Evolutionary conservation across 2,329 filamentous ascomycete genomes (phyloP).

Genomic region (Aspergillus sp.): DNA sequence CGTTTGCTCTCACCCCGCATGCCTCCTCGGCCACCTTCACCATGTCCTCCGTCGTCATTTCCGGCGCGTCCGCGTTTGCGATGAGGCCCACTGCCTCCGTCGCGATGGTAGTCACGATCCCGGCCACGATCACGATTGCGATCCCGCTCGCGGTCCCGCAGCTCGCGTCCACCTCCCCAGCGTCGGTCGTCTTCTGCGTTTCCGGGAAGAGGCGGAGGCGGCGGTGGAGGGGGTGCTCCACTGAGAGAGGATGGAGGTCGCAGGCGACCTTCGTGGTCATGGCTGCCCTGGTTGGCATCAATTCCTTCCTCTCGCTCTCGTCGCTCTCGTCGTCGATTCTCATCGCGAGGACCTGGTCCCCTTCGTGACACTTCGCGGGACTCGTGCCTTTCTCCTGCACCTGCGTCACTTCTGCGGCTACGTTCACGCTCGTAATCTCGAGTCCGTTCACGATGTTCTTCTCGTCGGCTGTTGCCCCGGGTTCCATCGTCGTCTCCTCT

Average conservation of each 20-base stretch:
- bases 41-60: constrained; percentile 25
- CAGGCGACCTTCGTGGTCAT: constrained; percentile 29
- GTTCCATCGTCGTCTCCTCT: constrained; percentile 24
- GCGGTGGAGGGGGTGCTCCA: constrained; percentile 24
- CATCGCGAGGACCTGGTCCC: constrained; percentile 27
- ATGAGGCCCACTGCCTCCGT: constrained; percentile 21
- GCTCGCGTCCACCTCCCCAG: constrained; percentile 30
- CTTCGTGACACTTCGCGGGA: constrained; percentile 29
- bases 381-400: constrained; percentile 18
- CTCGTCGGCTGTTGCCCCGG: constrained; percentile 22
- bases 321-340: constrained; percentile 29
- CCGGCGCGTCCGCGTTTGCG: constrained; percentile 35
- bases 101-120: constrained; percentile 27
- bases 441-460: constrained; percentile 34
- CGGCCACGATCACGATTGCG: constrained; percentile 30
- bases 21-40: constrained; percentile 27
- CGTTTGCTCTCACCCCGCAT: constrained; percentile 39
- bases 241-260: constrained; percentile 30
- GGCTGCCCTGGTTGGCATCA: constrained; percentile 14
- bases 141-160: constrained; percentile 32
- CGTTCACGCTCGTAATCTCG: constrained; percentile 30
- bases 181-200: constrained; percentile 29
- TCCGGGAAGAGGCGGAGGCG: constrained; percentile 19
- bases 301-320: constrained; percentile 32
- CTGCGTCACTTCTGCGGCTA: constrained; percentile 27